Evolutionary conservation across 306 rosid species (phyloP).

Genomic region (Cyamopsis tetragonoloba): DNA sequence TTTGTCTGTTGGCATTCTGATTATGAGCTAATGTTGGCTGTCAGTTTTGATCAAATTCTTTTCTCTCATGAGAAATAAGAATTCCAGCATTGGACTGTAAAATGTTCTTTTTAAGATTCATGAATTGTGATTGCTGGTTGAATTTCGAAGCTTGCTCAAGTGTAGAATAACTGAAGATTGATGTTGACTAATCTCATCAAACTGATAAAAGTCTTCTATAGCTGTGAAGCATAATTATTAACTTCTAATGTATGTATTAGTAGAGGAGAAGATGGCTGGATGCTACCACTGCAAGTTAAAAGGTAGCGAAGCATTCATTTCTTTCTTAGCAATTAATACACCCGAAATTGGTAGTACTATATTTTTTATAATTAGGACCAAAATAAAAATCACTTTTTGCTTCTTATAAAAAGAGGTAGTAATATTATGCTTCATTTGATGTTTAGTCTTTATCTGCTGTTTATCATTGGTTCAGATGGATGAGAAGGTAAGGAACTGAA

Average conservation of each 20-base stretch:
- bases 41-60: conserved; percentile 8
- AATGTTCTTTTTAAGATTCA: not conserved
- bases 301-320: not conserved
- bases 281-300: not conserved
- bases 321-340: too few species aligned
- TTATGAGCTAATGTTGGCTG: conserved; percentile 12
- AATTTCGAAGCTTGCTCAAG: not conserved
- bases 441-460: not conserved
- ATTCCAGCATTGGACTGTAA: not conserved
- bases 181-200: conserved; percentile 4
- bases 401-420: too few species aligned
- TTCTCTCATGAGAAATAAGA: conserved; percentile 1
- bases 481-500: conserved; percentile 72
- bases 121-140: not conserved
- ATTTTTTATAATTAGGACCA: too few species aligned
- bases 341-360: too few species aligned
- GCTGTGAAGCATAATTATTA: not conserved
- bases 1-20: conserved; percentile 5
- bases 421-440: not conserved
- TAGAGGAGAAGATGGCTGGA: not conserved
- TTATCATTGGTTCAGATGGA: conserved; percentile 55
- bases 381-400: too few species aligned
- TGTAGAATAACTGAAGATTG: not conserved
- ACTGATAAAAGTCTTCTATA: not conserved
- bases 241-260: not conserved